These are phyloP conservation scores for Betula pendula DNA, from an alignment of 306 rosid species.

Conservation along the genomic window DNA sequence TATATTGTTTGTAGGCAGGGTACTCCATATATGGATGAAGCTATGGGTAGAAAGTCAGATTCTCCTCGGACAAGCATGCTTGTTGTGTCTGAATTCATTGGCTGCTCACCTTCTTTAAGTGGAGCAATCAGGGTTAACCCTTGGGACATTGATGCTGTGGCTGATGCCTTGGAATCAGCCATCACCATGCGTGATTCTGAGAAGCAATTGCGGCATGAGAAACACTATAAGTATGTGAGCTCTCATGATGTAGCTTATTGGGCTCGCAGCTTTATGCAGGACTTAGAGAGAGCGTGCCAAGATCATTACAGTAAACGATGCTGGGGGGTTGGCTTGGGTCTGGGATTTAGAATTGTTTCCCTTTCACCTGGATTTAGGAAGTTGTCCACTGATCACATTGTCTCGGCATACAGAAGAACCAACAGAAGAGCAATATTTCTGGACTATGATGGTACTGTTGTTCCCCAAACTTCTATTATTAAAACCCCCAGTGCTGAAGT, in stretches of 20 bases:
- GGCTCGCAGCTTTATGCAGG: conserved; percentile 82
- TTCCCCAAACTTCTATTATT: conserved; percentile 60
- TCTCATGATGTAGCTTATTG: conserved; percentile 88
- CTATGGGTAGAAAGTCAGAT: conserved; percentile 46
- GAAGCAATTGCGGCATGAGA: conserved; percentile 78
- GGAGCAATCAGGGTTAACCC: conserved; percentile 95
- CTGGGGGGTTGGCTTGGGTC: conserved; percentile 80
- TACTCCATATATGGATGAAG: conserved; percentile 51
- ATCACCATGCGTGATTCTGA: conserved; percentile 60
- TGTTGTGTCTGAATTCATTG: conserved; percentile 88
- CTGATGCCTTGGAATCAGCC: conserved; percentile 71
- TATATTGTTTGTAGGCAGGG: conserved; percentile 79
- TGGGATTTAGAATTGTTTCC: conserved; percentile 77
- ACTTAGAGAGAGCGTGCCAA: conserved; percentile 77
- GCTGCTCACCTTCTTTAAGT: conserved; percentile 88
- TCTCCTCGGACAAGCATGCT: conserved; percentile 67
- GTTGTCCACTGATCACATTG: conserved; percentile 61
- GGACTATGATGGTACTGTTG: conserved; percentile 90
- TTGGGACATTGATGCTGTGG: conserved; percentile 78
- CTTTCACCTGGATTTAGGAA: conserved; percentile 67
- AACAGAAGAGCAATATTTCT: conserved; percentile 71
- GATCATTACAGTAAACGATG: conserved; percentile 77
- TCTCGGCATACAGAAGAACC: conserved; percentile 68
- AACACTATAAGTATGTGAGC: conserved; percentile 73
- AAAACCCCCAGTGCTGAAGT: conserved; percentile 67